Percentiles rank a stretch among this genome's conserved stretches.
These are phyloP conservation scores for Amanita molliuscula DNA, from an alignment of 768 basidiomycete species.

Conservation along the genomic window DNA sequence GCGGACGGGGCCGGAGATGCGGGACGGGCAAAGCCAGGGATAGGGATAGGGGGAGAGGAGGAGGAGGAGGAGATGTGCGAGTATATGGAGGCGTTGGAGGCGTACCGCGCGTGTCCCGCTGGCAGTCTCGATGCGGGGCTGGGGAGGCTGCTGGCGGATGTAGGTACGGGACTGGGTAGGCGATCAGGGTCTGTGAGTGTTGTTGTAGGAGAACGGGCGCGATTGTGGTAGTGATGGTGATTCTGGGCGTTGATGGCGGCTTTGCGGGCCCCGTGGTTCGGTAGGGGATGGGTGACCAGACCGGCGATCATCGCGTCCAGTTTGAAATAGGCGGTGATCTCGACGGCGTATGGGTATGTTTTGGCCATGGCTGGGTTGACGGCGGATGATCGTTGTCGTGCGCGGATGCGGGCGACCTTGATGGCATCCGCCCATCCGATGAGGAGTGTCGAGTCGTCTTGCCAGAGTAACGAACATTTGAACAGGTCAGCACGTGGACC, in stretches of 20 bases:
- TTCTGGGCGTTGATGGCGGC: neutral
- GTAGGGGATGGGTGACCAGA: conserved; percentile 65
- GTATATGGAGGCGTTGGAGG: neutral
- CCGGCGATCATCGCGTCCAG: conserved; percentile 95
- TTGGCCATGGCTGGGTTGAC: conserved; percentile 31
- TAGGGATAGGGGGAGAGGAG: neutral
- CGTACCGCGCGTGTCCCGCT: neutral
- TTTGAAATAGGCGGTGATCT: conserved; percentile 87
- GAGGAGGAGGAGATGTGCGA: neutral
- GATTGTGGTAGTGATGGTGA: neutral
- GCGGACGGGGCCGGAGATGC: neutral
- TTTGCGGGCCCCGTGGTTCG: neutral
- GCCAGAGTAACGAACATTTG: conserved; percentile 88
- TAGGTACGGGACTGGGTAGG: conserved; percentile 8
- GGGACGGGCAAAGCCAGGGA: neutral
- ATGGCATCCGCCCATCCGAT: conserved; percentile 92
- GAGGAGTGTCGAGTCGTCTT: conserved; percentile 82
- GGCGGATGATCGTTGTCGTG: conserved; percentile 37
- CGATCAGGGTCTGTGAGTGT: conserved; percentile 10
- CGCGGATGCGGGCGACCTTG: conserved; percentile 77
- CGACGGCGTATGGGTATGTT: conserved; percentile 58
- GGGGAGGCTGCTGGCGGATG: conserved; percentile 11
- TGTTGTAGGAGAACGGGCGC: conserved; percentile 4
- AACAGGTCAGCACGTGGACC: conserved; percentile 91
- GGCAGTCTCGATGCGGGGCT: conserved; percentile 2